These are phyloP conservation scores for Cytospora leucostoma DNA, from an alignment of 2,329 filamentous ascomycete species.

Conservation along the genomic window DNA sequence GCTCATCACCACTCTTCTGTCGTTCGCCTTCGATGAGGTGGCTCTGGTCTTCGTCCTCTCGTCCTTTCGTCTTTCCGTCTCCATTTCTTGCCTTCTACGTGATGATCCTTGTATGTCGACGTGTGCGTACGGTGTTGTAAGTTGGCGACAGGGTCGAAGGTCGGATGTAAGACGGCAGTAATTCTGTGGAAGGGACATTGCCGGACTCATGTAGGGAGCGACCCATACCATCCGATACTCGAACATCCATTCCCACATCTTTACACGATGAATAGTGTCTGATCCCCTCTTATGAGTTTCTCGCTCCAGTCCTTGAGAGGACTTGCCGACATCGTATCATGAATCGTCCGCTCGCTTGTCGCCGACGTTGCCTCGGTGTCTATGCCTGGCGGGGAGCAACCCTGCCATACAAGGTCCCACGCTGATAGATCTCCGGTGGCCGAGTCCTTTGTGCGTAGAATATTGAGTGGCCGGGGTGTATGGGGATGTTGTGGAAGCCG, in stretches of 20 bases:
- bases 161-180: neutral
- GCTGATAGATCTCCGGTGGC: neutral
- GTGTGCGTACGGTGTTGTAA: neutral
- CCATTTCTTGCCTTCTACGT: neutral
- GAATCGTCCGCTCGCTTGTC: neutral
- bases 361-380: neutral
- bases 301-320: neutral
- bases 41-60: neutral
- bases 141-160: neutral
- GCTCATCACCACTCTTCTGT: neutral
- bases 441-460: neutral
- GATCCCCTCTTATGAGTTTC: too few species aligned
- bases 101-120: neutral
- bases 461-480: neutral
- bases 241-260: too few species aligned
- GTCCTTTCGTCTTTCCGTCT: neutral
- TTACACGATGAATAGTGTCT: too few species aligned
- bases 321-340: neutral
- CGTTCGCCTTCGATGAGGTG: neutral
- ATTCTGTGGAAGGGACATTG: too few species aligned
- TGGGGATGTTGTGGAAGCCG: neutral
- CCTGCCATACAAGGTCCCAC: neutral
- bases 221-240: too few species aligned
- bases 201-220: too few species aligned
- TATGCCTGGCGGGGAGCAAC: neutral